phyloP scores from a whole-genome alignment of 768 basidiomycete species.

The Suillus alpinus region DNA sequence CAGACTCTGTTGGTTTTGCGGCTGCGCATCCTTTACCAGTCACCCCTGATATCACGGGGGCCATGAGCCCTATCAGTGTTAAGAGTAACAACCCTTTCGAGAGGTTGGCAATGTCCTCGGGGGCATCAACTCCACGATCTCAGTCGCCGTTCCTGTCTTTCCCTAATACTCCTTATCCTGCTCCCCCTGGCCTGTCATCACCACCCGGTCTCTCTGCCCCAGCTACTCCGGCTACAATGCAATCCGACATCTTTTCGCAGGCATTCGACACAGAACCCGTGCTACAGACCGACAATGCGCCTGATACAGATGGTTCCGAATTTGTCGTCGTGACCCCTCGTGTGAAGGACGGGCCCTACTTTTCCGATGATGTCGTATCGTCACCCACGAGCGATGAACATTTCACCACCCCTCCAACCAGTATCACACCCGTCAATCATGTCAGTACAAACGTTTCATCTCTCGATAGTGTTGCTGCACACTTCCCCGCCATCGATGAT shows the following conservation, averaged over 20 bases:
- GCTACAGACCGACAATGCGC: conserved; percentile 13
- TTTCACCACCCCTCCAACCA: conserved; percentile 61
- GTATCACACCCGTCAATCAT: conserved; percentile 25
- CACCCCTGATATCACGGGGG: conserved; percentile 61
- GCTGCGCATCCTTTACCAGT: conserved; percentile 70
- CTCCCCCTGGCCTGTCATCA: conserved; percentile 29
- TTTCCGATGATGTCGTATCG: conserved; percentile 21
- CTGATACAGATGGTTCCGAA: conserved; percentile 22
- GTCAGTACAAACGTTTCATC: conserved; percentile 19
- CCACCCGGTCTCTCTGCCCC: conserved; percentile 12
- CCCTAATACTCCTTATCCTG: conserved; percentile 34
- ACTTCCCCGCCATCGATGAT: conserved; percentile 40
- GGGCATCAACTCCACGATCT: conserved; percentile 40
- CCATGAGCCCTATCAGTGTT: conserved; percentile 40
- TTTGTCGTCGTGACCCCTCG: conserved; percentile 20
- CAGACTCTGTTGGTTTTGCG: conserved; percentile 55
- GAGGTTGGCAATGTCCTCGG: conserved; percentile 51
- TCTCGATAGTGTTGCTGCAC: conserved; percentile 21
- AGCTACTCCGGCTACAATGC: conserved; percentile 4
- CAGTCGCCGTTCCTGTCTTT: conserved; percentile 63
- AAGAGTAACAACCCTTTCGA: conserved; percentile 96
- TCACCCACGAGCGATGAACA: conserved; percentile 45
- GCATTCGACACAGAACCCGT: conserved; percentile 16
- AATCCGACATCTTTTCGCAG: conserved; percentile 47
- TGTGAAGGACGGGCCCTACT: conserved; percentile 9